Evolutionary conservation across 805 yeast genomes (phyloP), one percentile per base, ranked within the genome.

Genomic region (Yamadazyma nakazawae): DNA sequence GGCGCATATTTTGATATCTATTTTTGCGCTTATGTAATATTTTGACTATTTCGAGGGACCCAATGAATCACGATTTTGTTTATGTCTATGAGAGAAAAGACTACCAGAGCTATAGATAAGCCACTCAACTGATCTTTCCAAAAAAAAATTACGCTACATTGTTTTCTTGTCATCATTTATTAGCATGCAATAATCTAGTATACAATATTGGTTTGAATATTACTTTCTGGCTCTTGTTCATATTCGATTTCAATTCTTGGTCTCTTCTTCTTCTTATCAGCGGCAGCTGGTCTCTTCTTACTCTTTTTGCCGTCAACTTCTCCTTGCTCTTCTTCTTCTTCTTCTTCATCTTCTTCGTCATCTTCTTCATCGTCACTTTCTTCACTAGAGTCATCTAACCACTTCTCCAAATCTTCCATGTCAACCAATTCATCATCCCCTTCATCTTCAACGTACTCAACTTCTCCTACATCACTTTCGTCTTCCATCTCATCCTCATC

Each of bases 401-500:
- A 92, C 66, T 81, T 84, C 67, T 91, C 94, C 54, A 91, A 72
- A 58, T 92, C 97, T 70, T 91, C 97, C 72, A 92, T 80, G 61
- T 94, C 97, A 21, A 89, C 96, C 57, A 88, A 70, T 55, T 89
- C 90, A 50, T 85, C 96, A 18, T 87, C 95, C 13, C 85, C 96
- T 47, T 87, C 96, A 43, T 87, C 96, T 52, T 83, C 96, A 43
- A 89, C 97, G 60, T 84, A 88, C 64, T 91, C 98, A 37, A 88
- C 83, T 64, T 88, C 89, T 34, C 90, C 78, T 43, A 79, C 81
- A 52, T 81, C 85, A 50, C 78, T 71, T 51, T 78, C 81, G 11
- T 51, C 52, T 34, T 47, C 51, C 35, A 41, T 34, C 24, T 49
- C 53, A 40, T 70, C 78, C 34, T 49, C 53, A 40, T 70, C 78